These are phyloP conservation scores for Metarhizium anisopliae DNA, from an alignment of 2,329 filamentous ascomycete species.

Conservation along the genomic window DNA sequence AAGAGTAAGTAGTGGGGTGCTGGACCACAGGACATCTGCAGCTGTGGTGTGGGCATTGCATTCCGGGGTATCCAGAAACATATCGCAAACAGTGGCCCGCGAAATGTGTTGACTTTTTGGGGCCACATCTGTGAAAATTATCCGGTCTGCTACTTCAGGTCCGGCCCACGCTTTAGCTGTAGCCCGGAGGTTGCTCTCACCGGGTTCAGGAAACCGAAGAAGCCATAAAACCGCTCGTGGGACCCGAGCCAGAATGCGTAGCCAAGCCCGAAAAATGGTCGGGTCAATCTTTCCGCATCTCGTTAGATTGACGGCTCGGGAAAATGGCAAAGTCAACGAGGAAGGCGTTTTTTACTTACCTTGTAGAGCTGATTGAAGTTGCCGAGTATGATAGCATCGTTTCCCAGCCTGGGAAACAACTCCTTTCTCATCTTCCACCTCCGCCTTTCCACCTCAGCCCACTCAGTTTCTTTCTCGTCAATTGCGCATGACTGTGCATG, in stretches of 20 bases:
- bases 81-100: conserved; percentile 80
- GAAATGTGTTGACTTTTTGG: conserved; percentile 92
- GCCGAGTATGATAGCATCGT: conserved; percentile 83
- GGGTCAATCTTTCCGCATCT: conserved; percentile 68
- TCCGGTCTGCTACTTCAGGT: conserved; percentile 71
- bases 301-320: neutral
- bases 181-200: conserved; percentile 73
- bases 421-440: conserved; percentile 92
- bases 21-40: conserved; percentile 92
- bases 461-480: conserved; percentile 57
- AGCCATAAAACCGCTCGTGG: conserved; percentile 92
- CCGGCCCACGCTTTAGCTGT: conserved; percentile 82
- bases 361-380: conserved; percentile 99
- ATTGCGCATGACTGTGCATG: conserved; percentile 83
- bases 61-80: conserved; percentile 95
- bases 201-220: conserved; percentile 89
- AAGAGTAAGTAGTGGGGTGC: conserved; percentile 82
- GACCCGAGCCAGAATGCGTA: conserved; percentile 76
- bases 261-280: conserved; percentile 90
- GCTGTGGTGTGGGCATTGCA: conserved; percentile 98
- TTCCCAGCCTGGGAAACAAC: conserved; percentile 72
- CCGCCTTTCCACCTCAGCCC: conserved; percentile 73
- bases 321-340: neutral
- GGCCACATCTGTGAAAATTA: conserved; percentile 94
- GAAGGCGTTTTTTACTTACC: conserved; percentile 39